These are phyloP conservation scores for Diospyros lotus DNA, from an alignment of 148 eudicot genomes.

Conservation along the genomic window DNA sequence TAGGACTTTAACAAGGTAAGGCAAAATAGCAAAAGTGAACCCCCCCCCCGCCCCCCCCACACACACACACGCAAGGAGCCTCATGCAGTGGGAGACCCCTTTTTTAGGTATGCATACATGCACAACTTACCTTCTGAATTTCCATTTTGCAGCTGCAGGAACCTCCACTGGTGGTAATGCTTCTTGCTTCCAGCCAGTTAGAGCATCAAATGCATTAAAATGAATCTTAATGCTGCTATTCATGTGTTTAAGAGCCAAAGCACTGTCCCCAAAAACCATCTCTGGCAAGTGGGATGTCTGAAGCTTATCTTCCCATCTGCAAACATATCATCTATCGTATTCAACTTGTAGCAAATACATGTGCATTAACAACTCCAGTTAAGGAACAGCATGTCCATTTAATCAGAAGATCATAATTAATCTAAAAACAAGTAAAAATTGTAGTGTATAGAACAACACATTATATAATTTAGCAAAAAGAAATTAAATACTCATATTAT, in stretches of 20 bases:
- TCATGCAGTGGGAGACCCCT: too few relatives aligned
- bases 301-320: conserved; percentile 94
- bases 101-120: neutral
- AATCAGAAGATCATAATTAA: neutral
- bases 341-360: neutral
- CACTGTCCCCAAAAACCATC: conserved; percentile 87
- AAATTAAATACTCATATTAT: neutral
- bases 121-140: conserved; percentile 63
- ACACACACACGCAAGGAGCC: too few relatives aligned
- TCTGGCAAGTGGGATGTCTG: conserved; percentile 88
- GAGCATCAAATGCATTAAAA: conserved; percentile 88
- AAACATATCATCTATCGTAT: conserved; percentile 5
- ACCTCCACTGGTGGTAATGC: conserved; percentile 93
- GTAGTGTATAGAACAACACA: neutral
- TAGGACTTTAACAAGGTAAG: neutral
- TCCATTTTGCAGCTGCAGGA: conserved; percentile 97
- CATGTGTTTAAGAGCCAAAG: conserved; percentile 66
- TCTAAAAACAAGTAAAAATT: neutral
- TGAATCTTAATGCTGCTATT: conserved; percentile 60
- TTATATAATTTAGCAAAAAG: neutral
- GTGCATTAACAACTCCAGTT: neutral
- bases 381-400: neutral
- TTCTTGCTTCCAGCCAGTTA: conserved; percentile 82
- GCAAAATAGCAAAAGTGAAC: too few relatives aligned
- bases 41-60: too few relatives aligned